Base-by-base conservation (phyloP, 805 yeast species). In the Danielozyma ontarioensis region DNA sequence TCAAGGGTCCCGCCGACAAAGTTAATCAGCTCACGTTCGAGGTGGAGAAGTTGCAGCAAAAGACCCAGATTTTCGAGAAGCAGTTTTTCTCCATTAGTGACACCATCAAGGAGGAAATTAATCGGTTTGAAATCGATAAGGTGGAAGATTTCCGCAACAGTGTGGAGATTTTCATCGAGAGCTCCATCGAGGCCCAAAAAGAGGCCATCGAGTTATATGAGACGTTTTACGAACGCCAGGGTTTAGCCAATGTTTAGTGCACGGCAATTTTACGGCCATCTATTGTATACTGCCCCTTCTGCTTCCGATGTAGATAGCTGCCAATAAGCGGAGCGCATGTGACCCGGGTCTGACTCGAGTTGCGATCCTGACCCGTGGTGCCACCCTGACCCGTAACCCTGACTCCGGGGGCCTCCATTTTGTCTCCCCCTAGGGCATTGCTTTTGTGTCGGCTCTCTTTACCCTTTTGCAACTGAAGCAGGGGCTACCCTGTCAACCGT, bases 161-260 rank as follows among this genome's bases (percentile, higher is more conserved):
- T 41, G 84, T 90, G 33, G 98, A 93, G 58, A 81, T 90, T 10
- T 89, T 80, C 49, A 73, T 94, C 53, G 97, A 93, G 57, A 78
- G 93, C 33, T 75, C 93, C 16, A 83, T 89, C 34, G 98, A 93
- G 59, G 72, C 88, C 21, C 98, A 93, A 59, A 93, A 93, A 61
- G 96, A 88, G 55, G 78, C 83, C 21, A 84, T 84, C 38, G 94
- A 84, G 51, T 56, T 81, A n/a, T 84, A 90, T 86, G 93, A 84
- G 55, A 78, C 88, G 0, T 93, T 90, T 52, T 88, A 87, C 51
- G 85, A 81, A 41, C 48, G 64, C 12, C 67, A 64, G 34, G 41
- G 46, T 15, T 43, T 54, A 25, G 48, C 44, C 24, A 29, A 22
- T 25, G 27, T 19, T 6, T 19, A 19, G 22, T n/a, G n/a, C n/a